phyloP scores from a whole-genome alignment of 345 rosid species.

The Boechera divaricarpa region DNA sequence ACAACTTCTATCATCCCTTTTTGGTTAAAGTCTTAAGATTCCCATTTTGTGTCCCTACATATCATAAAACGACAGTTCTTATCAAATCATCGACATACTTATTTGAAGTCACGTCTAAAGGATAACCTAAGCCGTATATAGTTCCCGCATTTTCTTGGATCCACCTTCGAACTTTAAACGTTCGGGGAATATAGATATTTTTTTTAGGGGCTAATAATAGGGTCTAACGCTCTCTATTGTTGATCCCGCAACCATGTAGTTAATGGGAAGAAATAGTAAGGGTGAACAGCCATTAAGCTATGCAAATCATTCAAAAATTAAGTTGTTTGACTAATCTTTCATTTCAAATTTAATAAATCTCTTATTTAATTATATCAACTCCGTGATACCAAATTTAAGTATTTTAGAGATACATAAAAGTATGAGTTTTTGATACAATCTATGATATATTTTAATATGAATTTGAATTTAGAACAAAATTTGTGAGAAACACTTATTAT shows the following conservation, averaged over 20 bases:
- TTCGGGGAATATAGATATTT: too few relatives aligned
- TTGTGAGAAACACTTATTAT: too few relatives aligned
- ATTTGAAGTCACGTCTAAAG: constrained; percentile 6
- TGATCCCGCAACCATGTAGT: too few relatives aligned
- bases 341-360: not conserved
- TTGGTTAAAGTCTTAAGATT: constrained; percentile 8
- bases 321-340: not conserved
- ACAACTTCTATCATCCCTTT: not conserved
- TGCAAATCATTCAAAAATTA: too few relatives aligned
- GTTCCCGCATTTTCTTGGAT: constrained; percentile 16
- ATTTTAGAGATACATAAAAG: not conserved
- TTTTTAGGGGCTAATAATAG: too few relatives aligned
- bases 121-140: not conserved
- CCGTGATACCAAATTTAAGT: not conserved
- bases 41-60: constrained; percentile 21
- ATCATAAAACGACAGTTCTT: constrained; percentile 17
- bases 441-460: not conserved
- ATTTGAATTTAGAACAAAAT: too few relatives aligned
- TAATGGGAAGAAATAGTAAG: too few relatives aligned
- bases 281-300: too few relatives aligned
- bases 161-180: not conserved
- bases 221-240: too few relatives aligned
- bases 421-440: not conserved
- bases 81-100: constrained; percentile 22
- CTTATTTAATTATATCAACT: not conserved